Conservation (phyloP, 208 protist genomes). For the Sergeia podlipaevii region DNA sequence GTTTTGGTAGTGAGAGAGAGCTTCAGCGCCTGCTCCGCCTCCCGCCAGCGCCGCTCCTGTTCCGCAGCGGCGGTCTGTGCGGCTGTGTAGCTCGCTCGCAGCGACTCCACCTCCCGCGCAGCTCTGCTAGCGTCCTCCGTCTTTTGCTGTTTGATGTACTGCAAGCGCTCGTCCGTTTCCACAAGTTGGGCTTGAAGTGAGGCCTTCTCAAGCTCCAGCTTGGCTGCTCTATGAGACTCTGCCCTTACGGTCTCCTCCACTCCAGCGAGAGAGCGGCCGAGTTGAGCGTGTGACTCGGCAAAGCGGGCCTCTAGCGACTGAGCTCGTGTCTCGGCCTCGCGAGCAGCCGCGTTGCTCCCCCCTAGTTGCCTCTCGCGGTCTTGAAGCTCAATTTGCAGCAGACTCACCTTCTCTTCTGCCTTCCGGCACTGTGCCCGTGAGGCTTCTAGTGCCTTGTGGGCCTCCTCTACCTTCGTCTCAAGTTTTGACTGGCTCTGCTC, state of each 20-base stretch:
- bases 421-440: conserved; percentile 14
- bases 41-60: neutral
- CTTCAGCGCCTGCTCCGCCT: conserved; percentile 6
- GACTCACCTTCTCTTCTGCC: conserved; percentile 18
- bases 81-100: conserved; percentile 37
- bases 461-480: conserved; percentile 29
- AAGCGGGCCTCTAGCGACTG: conserved; percentile 16
- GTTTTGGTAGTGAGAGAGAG: conserved; percentile 1
- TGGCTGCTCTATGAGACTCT: conserved; percentile 29
- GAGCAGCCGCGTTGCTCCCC: neutral
- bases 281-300: conserved; percentile 23
- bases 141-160: conserved; percentile 28
- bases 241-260: conserved; percentile 53
- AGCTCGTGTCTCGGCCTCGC: conserved; percentile 1
- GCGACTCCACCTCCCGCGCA: conserved; percentile 31
- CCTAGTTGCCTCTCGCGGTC: conserved; percentile 25
- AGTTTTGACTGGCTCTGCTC: conserved; percentile 38
- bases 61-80: conserved; percentile 10
- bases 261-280: conserved; percentile 35
- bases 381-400: conserved; percentile 29
- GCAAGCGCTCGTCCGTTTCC: conserved; percentile 50
- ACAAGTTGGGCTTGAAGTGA: conserved; percentile 53
- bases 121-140: conserved; percentile 46
- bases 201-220: conserved; percentile 56
- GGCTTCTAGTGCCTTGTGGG: conserved; percentile 12